A percentile compares a stretch with the other conserved stretches of the same genome.
These are phyloP conservation scores for Schrenkiella parvula DNA, from an alignment of 345 rosid species.

Conservation along the genomic window DNA sequence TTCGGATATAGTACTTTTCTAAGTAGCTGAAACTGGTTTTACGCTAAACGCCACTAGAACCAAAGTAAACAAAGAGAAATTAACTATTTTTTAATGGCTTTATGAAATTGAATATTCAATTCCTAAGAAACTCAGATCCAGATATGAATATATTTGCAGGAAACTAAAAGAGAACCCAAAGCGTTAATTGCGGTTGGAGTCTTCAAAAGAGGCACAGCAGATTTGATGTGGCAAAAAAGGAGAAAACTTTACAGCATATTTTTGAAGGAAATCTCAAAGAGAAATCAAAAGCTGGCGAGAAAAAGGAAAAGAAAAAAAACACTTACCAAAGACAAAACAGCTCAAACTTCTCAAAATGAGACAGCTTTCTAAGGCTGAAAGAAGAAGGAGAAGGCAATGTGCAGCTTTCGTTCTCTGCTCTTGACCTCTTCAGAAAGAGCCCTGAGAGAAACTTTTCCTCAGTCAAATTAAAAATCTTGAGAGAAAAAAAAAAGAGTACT, in stretches of 20 bases:
- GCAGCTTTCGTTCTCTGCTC: constrained; percentile 9
- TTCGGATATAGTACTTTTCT: background rate
- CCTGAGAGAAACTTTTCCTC: background rate
- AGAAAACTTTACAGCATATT: constrained; percentile 21
- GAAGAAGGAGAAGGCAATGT: background rate
- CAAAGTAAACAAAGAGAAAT: background rate
- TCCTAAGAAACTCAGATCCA: constrained; percentile 31
- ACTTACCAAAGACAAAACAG: constrained; percentile 30
- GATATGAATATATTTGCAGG: constrained; percentile 27
- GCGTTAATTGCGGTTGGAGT: constrained; percentile 18
- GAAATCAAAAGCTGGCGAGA: constrained; percentile 21
- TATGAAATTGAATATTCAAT: background rate
- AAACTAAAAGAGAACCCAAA: constrained; percentile 22
- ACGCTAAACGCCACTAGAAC: background rate
- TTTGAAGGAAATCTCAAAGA: constrained; percentile 29
- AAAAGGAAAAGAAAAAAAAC: background rate
- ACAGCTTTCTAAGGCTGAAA: background rate
- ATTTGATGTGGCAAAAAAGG: constrained; percentile 29
- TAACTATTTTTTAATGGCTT: background rate
- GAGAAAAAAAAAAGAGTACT: background rate
- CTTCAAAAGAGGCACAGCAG: constrained; percentile 10
- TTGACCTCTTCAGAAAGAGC: constrained; percentile 12
- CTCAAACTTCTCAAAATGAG: constrained; percentile 2
- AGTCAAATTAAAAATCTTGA: constrained; percentile 3
- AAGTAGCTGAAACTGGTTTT: background rate